Evolutionary conservation across 257 asterid species (phyloP).

Genomic region (Primulina huaijiensis): DNA sequence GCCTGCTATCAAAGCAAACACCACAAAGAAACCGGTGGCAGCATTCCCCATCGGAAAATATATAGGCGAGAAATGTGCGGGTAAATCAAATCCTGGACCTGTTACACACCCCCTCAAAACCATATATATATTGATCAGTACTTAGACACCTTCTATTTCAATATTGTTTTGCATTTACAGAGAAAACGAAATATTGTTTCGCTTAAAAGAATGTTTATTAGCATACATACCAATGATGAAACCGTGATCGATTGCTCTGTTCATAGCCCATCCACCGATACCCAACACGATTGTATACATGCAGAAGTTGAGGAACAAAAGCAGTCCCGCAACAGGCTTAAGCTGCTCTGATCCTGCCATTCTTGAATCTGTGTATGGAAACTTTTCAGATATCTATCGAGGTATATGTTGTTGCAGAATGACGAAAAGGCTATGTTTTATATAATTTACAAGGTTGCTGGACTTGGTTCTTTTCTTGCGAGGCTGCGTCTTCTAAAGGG

Average conservation of each 20-base stretch:
- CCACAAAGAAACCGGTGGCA: conserved; percentile 87
- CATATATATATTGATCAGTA: not conserved
- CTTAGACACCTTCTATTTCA: too few species aligned
- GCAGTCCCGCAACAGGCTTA: conserved; percentile 58
- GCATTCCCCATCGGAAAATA: conserved; percentile 88
- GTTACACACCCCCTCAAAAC: conserved; percentile 3
- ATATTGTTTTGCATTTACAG: too few species aligned
- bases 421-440: conserved; percentile 29
- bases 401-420: conserved; percentile 7
- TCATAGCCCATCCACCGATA: conserved; percentile 76
- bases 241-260: conserved; percentile 74
- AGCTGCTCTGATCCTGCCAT: conserved; percentile 54
- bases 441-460: conserved; percentile 20
- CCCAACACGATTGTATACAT: conserved; percentile 71
- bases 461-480: conserved; percentile 76
- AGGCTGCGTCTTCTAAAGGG: conserved; percentile 46
- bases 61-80: conserved; percentile 87
- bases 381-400: not conserved
- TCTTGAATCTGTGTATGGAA: not conserved
- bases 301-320: conserved; percentile 79
- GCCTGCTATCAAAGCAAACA: conserved; percentile 69
- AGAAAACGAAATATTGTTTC: too few species aligned
- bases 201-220: not conserved
- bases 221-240: conserved; percentile 58
- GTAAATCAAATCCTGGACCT: conserved; percentile 66